Percentiles rank a stretch among this genome's conserved stretches.
These are phyloP conservation scores for Ophiostoma perfectum DNA, from an alignment of 2,329 filamentous ascomycete species.

Conservation along the genomic window DNA sequence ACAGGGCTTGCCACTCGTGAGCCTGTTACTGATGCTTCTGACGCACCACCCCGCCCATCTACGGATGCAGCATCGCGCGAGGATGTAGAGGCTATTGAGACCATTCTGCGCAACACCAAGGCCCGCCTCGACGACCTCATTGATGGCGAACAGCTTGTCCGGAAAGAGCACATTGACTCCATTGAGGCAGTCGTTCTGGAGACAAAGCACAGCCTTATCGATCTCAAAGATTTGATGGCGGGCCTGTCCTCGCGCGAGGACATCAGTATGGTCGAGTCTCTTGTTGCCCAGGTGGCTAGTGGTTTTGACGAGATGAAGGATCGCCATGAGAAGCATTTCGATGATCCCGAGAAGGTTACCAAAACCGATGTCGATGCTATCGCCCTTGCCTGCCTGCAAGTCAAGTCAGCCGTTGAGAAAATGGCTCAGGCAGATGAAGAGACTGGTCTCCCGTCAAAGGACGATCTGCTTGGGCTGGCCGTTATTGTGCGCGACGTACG, in stretches of 20 bases:
- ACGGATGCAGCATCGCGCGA: constrained; percentile 63
- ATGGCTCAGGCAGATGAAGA: constrained; percentile 62
- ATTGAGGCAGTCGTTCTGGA: constrained; percentile 65
- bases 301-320: constrained; percentile 70
- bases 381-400: constrained; percentile 74
- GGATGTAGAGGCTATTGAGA: constrained; percentile 86
- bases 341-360: constrained; percentile 58
- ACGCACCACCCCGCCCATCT: constrained; percentile 27
- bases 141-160: constrained; percentile 64
- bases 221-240: constrained; percentile 24
- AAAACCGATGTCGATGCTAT: constrained; percentile 80
- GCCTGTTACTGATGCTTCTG: constrained; percentile 15
- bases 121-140: constrained; percentile 76
- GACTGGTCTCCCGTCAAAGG: constrained; percentile 66
- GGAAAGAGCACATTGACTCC: constrained; percentile 59
- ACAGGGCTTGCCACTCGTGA: background rate
- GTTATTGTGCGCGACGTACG: constrained; percentile 64
- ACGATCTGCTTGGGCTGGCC: constrained; percentile 67
- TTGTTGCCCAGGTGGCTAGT: constrained; percentile 71
- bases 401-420: constrained; percentile 72
- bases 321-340: constrained; percentile 45
- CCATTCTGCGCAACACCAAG: constrained; percentile 83
- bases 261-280: constrained; percentile 66
- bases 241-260: constrained; percentile 66
- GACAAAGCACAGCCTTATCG: constrained; percentile 65